These are phyloP conservation scores for Aphanomyces astaci DNA, from an alignment of 352 stramenopile species.

Conservation along the genomic window DNA sequence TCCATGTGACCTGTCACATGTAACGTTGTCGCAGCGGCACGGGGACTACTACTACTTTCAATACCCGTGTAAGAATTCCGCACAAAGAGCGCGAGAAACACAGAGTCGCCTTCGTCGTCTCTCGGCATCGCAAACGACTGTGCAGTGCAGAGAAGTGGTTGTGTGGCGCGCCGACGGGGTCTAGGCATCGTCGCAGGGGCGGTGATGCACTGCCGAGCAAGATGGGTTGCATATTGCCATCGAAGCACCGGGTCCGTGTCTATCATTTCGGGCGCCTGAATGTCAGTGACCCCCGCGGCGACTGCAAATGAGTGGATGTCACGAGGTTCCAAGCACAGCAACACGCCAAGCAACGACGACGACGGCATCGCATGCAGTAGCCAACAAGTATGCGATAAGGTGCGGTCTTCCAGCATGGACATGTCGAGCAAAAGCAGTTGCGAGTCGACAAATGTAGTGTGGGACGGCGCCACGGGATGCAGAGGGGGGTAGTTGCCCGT, in stretches of 20 bases:
- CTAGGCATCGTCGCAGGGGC: neutral
- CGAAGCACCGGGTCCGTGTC: slow-evolving; percentile 32
- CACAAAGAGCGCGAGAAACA: neutral
- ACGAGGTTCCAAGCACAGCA: slow-evolving; percentile 40
- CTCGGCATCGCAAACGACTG: neutral
- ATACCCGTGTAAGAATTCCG: too few relatives aligned
- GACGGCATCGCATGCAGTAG: slow-evolving; percentile 22
- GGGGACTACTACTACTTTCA: neutral
- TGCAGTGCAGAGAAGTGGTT: neutral
- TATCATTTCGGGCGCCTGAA: neutral
- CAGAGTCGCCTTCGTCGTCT: neutral
- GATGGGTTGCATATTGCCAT: slow-evolving; percentile 44
- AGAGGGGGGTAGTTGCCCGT: neutral
- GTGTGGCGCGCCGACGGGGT: neutral
- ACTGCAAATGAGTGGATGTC: slow-evolving; percentile 33
- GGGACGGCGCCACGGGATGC: neutral
- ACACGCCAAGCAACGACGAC: slow-evolving; percentile 26
- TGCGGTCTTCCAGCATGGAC: neutral
- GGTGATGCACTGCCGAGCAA: slow-evolving; percentile 20
- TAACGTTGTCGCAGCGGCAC: neutral
- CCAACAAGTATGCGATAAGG: slow-evolving; percentile 25
- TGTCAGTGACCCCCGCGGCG: slow-evolving; percentile 20
- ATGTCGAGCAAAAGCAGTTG: slow-evolving; percentile 4
- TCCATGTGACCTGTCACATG: neutral
- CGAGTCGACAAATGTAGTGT: neutral